Base-by-base conservation (phyloP, 768 basidiomycete species). In the Piloderma croceum region DNA sequence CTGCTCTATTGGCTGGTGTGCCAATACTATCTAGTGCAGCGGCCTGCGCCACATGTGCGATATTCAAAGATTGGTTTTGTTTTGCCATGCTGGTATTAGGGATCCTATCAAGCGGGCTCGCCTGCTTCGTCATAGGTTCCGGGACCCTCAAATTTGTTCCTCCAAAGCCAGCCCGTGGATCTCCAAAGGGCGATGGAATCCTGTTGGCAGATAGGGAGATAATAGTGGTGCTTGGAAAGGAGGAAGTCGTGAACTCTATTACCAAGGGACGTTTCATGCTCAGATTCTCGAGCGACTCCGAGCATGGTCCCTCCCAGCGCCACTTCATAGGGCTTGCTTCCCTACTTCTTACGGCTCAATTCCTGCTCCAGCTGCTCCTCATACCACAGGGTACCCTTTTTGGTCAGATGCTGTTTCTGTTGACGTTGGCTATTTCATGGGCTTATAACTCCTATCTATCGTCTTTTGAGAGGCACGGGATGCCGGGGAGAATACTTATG, bases 11-110 rank as follows among this genome's bases (percentile, higher is more conserved):
- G 12, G 53, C 52, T 22, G 9, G 45, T 20, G 24, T 63, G 5
- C 56, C 59, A 1, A 61, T 61, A 24, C 10, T 33, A 1, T 17
- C 42, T 27, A 64, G 61, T 46, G 2, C 52, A 29, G 40, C 19
- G 11, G 43, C 50, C 5, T 60, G 58, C 36, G 24, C 49, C 36
- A 35, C 49, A 19, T 63, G 57, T 33, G 63, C 54, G 3, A 0
- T 58, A 15, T 36, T 45, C 18, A 21, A 11, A 6, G 64, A 65
- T 34, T 65, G 64, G 64, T 56, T 29, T 31, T 40, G 39, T 22
- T 63, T 60, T 39, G 33, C 52, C 1, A 57, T 63, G 51, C 64
- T 66, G 34, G 42, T 60, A 0, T 49, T 61, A 11, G 63, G 63
- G 2, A 59, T 64, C 32, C 2, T 65, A 18, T 53, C 57, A 38